phyloP scores from a whole-genome alignment of 257 asterid genomes.

The Fraxinus excelsior region DNA sequence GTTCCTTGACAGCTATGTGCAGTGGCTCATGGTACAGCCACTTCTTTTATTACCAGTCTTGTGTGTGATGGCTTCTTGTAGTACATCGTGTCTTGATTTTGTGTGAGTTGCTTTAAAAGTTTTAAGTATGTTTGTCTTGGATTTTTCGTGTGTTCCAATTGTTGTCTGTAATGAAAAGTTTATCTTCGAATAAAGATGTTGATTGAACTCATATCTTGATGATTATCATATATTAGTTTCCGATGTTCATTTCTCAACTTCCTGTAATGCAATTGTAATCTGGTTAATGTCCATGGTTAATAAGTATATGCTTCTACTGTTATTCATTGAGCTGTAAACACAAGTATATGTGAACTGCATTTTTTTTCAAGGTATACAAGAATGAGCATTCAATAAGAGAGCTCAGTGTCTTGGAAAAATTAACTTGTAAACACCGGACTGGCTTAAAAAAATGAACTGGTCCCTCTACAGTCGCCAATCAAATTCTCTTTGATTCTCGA shows the following conservation, averaged over 20 bases:
- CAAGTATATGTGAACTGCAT: neutral
- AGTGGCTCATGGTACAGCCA: neutral
- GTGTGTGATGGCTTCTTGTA: neutral
- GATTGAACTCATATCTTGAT: neutral
- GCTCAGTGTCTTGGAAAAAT: too few relatives aligned
- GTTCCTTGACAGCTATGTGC: neutral
- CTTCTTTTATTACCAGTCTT: conserved; percentile 4
- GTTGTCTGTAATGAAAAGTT: neutral
- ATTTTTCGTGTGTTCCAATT: neutral
- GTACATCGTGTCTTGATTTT: neutral
- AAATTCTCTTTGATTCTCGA: too few relatives aligned
- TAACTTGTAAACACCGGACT: too few relatives aligned
- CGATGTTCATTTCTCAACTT: neutral
- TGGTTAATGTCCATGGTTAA: neutral
- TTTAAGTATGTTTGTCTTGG: neutral
- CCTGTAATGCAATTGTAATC: neutral
- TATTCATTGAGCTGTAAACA: neutral
- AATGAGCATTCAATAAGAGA: too few relatives aligned
- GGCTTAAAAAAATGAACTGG: too few relatives aligned
- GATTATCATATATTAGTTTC: neutral
- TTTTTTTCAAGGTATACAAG: neutral
- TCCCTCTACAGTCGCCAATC: too few relatives aligned
- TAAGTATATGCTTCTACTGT: too few relatives aligned
- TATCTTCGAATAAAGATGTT: neutral
- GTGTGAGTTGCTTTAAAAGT: neutral